These are phyloP conservation scores for Cornus controversa DNA, from an alignment of 148 eudicot species.

Conservation along the genomic window DNA sequence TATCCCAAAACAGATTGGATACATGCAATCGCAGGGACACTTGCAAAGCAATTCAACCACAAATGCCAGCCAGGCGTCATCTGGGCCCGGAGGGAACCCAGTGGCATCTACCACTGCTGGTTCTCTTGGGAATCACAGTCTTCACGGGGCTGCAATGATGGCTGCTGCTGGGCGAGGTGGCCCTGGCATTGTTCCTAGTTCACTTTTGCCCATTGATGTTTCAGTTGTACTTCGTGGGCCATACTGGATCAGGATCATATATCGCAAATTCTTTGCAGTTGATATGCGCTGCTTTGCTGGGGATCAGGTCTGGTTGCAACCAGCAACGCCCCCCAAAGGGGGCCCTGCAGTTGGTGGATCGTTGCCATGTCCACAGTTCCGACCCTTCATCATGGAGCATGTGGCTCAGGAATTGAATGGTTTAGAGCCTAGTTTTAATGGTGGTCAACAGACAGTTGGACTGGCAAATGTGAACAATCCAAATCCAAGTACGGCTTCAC, in stretches of 20 bases:
- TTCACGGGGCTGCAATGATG: slow-evolving; percentile 53
- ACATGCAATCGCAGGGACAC: slow-evolving; percentile 50
- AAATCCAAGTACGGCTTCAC: slow-evolving; percentile 48
- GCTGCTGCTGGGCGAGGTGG: slow-evolving; percentile 87
- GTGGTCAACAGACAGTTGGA: slow-evolving; percentile 65
- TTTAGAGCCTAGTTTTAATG: slow-evolving; percentile 74
- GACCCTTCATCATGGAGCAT: slow-evolving; percentile 99
- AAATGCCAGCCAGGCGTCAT: slow-evolving; percentile 37
- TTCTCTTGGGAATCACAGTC: slow-evolving; percentile 56
- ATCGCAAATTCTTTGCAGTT: slow-evolving; percentile 92
- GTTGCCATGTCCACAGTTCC: slow-evolving; percentile 96
- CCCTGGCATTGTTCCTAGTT: slow-evolving; percentile 97
- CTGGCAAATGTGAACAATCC: slow-evolving; percentile 42
- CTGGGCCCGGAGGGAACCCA: slow-evolving; percentile 50
- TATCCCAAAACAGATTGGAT: slow-evolving; percentile 57
- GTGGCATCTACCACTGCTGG: slow-evolving; percentile 41
- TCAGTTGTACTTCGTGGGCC: slow-evolving; percentile 97
- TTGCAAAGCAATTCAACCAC: slow-evolving; percentile 42
- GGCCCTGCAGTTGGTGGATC: slow-evolving; percentile 95
- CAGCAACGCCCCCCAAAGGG: slow-evolving; percentile 97
- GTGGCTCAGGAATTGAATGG: slow-evolving; percentile 99
- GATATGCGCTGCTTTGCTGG: slow-evolving; percentile 99
- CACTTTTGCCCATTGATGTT: slow-evolving; percentile 94
- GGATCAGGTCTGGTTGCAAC: slow-evolving; percentile 99
- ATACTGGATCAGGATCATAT: slow-evolving; percentile 92